Percentiles rank a stretch among this genome's conserved stretches.
Evolutionary conservation across 352 stramenopile genomes (phyloP).

Genomic region (Aphanomyces invadans): DNA sequence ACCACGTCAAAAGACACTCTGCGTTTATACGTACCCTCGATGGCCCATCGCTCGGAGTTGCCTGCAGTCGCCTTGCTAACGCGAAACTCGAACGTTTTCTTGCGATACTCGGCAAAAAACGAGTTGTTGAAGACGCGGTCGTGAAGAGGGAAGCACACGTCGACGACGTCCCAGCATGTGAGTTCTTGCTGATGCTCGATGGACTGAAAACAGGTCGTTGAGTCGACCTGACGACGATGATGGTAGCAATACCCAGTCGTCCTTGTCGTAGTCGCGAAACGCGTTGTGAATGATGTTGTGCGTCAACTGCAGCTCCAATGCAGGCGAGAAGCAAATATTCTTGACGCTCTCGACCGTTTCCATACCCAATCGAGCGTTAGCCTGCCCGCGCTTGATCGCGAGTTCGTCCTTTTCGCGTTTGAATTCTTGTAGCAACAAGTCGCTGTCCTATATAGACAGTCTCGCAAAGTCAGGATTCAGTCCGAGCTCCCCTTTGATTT

Average conservation of each 20-base stretch:
- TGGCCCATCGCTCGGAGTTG: slow-evolving; percentile 77
- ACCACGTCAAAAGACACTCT: background rate
- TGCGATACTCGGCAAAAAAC: slow-evolving; percentile 82
- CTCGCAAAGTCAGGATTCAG: too few relatives aligned
- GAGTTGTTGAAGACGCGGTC: slow-evolving; percentile 81
- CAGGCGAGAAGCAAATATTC: slow-evolving; percentile 79
- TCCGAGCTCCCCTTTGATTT: background rate
- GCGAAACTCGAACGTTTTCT: slow-evolving; percentile 67
- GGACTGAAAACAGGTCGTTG: too few relatives aligned
- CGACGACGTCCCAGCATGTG: slow-evolving; percentile 63
- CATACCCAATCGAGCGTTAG: slow-evolving; percentile 57
- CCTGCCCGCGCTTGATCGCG: slow-evolving; percentile 62
- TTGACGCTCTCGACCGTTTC: slow-evolving; percentile 67
- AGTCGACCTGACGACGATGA: too few relatives aligned
- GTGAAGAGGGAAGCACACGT: slow-evolving; percentile 77
- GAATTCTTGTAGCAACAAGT: slow-evolving; percentile 78
- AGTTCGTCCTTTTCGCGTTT: slow-evolving; percentile 82
- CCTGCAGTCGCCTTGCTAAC: slow-evolving; percentile 57
- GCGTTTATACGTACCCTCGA: slow-evolving; percentile 33
- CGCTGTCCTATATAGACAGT: slow-evolving; percentile 35
- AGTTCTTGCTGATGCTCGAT: slow-evolving; percentile 78
- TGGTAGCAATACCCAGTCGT: slow-evolving; percentile 83
- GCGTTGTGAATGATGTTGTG: slow-evolving; percentile 87
- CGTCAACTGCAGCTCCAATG: slow-evolving; percentile 75
- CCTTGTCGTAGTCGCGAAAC: slow-evolving; percentile 80